Base-by-base conservation (phyloP, 305 asterid species). In the Solanum hybrid region DNA sequence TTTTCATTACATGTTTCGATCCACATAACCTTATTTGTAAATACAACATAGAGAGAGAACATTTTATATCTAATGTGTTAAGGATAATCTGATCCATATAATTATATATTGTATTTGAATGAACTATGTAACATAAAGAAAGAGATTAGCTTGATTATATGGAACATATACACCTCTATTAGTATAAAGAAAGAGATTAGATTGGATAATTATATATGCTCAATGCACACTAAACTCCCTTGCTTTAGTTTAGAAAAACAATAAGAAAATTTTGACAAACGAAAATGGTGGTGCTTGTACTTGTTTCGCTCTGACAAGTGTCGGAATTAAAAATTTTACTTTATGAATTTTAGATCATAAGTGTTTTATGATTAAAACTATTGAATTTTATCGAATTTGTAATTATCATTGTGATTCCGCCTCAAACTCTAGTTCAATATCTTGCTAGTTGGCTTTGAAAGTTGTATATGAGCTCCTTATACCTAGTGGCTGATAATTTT, bases 401-500 rank as follows among this genome's bases (percentile, higher is more conserved):
- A 35, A 35, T 35, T 22, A 78, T 35, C 4, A 35, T 2, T 2
- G 1, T 77, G 42, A 13, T 14, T 77, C 15, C 4, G 4, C 10
- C 3, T 2, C 7, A 0, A 3, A 22, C 31, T 35, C 17, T 7
- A 2, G 9, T 10, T 78, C 36, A 82, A 31, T 84, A 10, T 84
- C 6, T 84, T 84, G 75, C 42, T 84, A 84, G 27, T 6, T 84
- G 87, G 15, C 31, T 31, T 29, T 84, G 75, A 31, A 84, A 84
- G 19, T 51, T 84, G 22, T 7, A 51, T 14, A 56, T 77, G 78
- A 88, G 75, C 9, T 45, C 51, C 73, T 88, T 88, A 69, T 24
- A 88, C 14, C 66, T 31, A 34, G 42, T 75, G 32, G 89, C 89
- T 10, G 89, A 88, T 27, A 88, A 12, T 45, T 88, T 88, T 75